Base-by-base conservation (phyloP, 768 basidiomycete species). In the Xerocomellus chrysenteron region DNA sequence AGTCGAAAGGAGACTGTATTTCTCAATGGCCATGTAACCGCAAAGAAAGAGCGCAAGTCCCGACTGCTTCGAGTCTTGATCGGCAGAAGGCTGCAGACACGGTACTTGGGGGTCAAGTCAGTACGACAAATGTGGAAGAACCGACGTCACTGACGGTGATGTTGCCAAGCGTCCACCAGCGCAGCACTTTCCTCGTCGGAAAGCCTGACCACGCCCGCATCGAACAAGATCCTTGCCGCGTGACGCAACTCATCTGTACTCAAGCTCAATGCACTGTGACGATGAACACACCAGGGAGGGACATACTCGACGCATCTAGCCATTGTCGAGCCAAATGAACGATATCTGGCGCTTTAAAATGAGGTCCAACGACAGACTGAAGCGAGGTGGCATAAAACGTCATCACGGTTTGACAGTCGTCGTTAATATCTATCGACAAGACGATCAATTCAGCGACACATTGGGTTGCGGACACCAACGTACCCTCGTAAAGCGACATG, bases 301-400 rank as follows among this genome's bases (percentile, higher is more conserved):
- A 62, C 83, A 54, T 67, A 95, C 93, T 78, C 3, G 85, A 84
- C 9, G 84, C 76, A 64, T 88, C 84, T 35, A 94, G 83, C 87
- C 94, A 96, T 62, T 80, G 81, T 17, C 74, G 76, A 9, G 88
- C 91, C 43, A 97, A 78, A 62, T 82, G 86, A 2, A 84, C 79
- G 6, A 97, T 76, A 57, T 85, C 87, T 0, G 95, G 90, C 6
- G 82, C 69, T 50, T 83, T 77, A 64, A 86, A 95, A 3, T 69
- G 66, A 0, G 75, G 63, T 2, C 91, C 91, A 13, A 92, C 79
- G 9, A 74, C 74, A 17, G 81, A 75, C 1, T 82, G 78, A 30
- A 98, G 75, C 2, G 90, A 86, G 1, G 87, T 81, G 0, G 87
- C 80, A 69, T 94, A 97, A 68, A 91, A 96, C 0, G 87, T 80